Percentiles rank a stretch among this genome's conserved stretches.
These are phyloP conservation scores for Pontederia crassipes DNA, from an alignment of 176 grass and related monocot genomes.

Conservation along the genomic window DNA sequence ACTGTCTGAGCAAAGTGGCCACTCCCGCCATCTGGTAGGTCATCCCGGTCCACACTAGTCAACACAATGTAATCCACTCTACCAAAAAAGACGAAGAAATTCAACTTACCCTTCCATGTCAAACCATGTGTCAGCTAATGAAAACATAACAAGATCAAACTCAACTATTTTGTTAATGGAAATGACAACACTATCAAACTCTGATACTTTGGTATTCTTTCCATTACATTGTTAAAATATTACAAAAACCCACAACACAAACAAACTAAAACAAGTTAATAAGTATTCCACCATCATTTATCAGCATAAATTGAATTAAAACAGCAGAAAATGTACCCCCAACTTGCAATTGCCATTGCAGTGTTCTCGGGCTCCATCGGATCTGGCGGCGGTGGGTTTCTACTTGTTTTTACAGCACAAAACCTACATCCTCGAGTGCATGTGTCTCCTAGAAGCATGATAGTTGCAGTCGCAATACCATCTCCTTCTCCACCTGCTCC, in stretches of 20 bases:
- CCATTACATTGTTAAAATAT: too few relatives aligned
- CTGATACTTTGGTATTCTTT: too few relatives aligned
- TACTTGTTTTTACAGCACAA: conserved; percentile 82
- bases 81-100: conserved; percentile 17
- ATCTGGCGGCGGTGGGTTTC: conserved; percentile 47
- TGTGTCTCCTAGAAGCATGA: conserved; percentile 87
- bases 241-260: too few relatives aligned
- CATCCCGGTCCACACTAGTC: conserved; percentile 90
- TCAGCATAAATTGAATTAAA: not conserved
- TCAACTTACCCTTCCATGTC: not conserved
- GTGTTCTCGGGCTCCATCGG: conserved; percentile 62
- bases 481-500: conserved; percentile 66
- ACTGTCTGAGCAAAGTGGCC: conserved; percentile 79
- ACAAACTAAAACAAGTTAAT: not conserved
- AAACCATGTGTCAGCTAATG: not conserved
- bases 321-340: conserved; percentile 43
- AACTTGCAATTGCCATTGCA: conserved; percentile 51
- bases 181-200: too few relatives aligned
- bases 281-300: not conserved
- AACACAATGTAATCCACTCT: conserved; percentile 84
- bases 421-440: conserved; percentile 85
- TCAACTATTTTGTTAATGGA: too few relatives aligned
- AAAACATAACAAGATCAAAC: too few relatives aligned
- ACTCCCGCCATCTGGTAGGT: conserved; percentile 79
- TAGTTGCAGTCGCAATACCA: conserved; percentile 72